A percentile compares a stretch with the other conserved stretches of the same genome.
These are phyloP conservation scores for Cyberlindnera suaveolens DNA, from an alignment of 805 yeast genomes.

Conservation along the genomic window DNA sequence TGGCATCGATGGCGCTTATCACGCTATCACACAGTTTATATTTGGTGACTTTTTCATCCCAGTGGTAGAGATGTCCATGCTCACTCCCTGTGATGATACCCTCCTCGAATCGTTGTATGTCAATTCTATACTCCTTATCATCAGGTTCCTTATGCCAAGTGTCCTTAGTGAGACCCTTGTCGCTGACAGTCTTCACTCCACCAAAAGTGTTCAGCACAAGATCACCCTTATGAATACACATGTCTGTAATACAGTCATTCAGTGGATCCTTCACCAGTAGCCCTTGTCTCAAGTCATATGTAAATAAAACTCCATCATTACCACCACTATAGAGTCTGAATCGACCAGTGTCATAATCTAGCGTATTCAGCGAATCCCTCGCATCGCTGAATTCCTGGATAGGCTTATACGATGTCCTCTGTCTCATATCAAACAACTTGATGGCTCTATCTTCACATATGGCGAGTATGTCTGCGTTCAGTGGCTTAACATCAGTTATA, in stretches of 20 bases:
- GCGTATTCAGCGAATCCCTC: slow-evolving; percentile 23
- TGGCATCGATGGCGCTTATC: neutral
- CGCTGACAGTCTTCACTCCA: neutral
- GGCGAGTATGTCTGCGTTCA: slow-evolving; percentile 12
- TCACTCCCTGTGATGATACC: slow-evolving; percentile 7
- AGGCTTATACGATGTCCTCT: slow-evolving; percentile 21
- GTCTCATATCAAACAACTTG: slow-evolving; percentile 11
- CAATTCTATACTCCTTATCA: neutral
- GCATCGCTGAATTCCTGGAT: slow-evolving; percentile 29
- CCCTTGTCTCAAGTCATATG: slow-evolving; percentile 19
- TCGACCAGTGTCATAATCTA: slow-evolving; percentile 3
- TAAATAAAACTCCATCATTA: slow-evolving; percentile 18
- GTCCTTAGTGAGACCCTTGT: neutral
- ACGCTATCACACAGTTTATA: neutral
- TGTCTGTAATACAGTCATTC: slow-evolving; percentile 6
- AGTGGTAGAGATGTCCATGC: slow-evolving; percentile 5
- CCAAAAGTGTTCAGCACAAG: slow-evolving; percentile 1
- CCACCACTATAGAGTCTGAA: slow-evolving; percentile 13
- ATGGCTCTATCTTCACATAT: slow-evolving; percentile 17
- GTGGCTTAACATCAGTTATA: slow-evolving; percentile 7
- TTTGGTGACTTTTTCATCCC: neutral
- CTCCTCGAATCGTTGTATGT: neutral
- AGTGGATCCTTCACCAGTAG: slow-evolving; percentile 7
- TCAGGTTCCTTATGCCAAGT: neutral
- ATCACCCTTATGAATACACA: neutral